Base-by-base conservation (phyloP, 176 grass and related monocot genomes). In the Carex myosuroides region DNA sequence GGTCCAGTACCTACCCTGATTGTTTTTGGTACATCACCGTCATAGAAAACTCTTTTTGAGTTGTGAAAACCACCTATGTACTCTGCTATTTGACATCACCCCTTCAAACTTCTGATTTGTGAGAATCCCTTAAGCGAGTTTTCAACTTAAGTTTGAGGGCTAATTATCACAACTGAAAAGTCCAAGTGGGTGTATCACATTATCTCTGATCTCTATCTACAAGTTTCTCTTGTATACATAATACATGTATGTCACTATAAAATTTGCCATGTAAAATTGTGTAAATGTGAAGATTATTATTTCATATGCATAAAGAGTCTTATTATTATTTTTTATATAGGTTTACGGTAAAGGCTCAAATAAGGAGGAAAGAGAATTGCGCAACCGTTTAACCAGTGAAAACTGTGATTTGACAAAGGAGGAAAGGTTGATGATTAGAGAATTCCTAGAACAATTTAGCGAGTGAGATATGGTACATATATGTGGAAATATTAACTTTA, bases 361-460 rank as follows among this genome's bases (percentile, higher is more conserved):
- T 18, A 69, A 54, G 1, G 89, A 93, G 64, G 87, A 91, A 69
- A 89, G 50, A 57, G 89, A 89, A 37, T 83, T 93, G 57, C 80
- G 80, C 44, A 86, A 71, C 30, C 93, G 93, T n/a, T 69, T 99
- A 79, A 89, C 80, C 7, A 82, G 85, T 50, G 83, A 66, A 13
- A 41, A 99, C 55, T 87, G 78, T 1, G 77, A 90, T 86, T 90
- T 98, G 14, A 92, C 75, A 17, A 78, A 86, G 33, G 86, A 88
- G 75, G 96, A 98, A 81, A 88, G 91, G 68, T 42, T 87, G 85
- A 95, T 95, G 91, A 73, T 98, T 59, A 88, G 59, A 54, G 96
- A 95, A n/a, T 95, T 85, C 52, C 64, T 98, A 55, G 92, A 93
- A 81, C 88, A 90, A 53, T 87, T 50, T 48, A 81, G 46, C 9